Conservation (phyloP, 2,329 filamentous ascomycete genomes). For the Aspergillus aculeatus region DNA sequence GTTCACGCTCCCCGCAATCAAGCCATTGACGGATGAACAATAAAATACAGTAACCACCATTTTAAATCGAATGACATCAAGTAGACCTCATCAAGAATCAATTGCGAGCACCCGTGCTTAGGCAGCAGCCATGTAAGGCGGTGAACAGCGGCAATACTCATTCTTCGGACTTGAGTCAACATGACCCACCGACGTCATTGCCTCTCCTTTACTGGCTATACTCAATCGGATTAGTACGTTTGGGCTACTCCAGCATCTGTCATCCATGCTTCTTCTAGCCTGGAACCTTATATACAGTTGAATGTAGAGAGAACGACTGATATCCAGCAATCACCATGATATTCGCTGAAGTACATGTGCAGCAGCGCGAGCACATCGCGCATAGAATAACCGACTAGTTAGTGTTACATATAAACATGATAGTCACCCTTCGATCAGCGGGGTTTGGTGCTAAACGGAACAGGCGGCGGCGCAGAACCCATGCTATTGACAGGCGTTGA, state of each 20-base stretch:
- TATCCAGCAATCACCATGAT: background rate
- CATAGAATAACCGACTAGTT: background rate
- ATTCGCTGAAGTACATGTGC: background rate
- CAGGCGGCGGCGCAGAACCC: slow-evolving; percentile 50
- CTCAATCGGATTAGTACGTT: background rate
- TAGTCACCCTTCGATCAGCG: slow-evolving; percentile 33
- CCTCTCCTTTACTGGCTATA: background rate
- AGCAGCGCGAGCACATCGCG: background rate
- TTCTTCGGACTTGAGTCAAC: background rate
- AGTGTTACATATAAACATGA: background rate
- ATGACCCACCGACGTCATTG: background rate
- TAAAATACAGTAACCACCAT: no score
- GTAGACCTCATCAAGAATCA: background rate
- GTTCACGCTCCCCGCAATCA: background rate
- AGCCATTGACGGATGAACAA: background rate
- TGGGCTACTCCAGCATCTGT: background rate
- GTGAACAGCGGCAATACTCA: background rate
- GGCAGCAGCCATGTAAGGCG: background rate
- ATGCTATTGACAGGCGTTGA: slow-evolving; percentile 33
- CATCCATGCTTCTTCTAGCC: background rate
- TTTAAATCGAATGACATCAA: background rate
- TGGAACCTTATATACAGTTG: background rate
- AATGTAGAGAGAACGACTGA: background rate
- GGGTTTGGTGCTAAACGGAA: slow-evolving; percentile 60
- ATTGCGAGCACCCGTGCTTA: background rate